Evolutionary conservation across 1,139 yeast species (phyloP).

Genomic region (Citeromyces hawaiiensis): DNA sequence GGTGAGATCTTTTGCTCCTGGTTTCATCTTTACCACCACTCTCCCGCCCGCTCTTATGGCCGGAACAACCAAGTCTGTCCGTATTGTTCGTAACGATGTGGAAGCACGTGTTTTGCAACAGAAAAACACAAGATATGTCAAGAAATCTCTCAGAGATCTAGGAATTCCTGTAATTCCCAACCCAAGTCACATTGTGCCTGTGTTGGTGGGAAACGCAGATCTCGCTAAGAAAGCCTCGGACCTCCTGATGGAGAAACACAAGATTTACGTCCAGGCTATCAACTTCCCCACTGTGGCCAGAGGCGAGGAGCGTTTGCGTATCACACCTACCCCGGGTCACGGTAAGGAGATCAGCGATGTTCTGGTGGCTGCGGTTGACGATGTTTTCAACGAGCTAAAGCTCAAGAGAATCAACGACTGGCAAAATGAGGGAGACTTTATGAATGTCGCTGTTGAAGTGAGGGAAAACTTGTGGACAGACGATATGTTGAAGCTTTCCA

Average conservation of each 20-base stretch:
- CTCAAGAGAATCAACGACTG: constrained; percentile 72
- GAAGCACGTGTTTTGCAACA: constrained; percentile 78
- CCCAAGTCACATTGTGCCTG: constrained; percentile 95
- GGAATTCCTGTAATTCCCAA: constrained; percentile 96
- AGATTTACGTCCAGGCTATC: constrained; percentile 93
- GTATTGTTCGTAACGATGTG: constrained; percentile 70
- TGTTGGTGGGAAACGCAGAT: constrained; percentile 87
- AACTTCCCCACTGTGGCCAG: constrained; percentile 96
- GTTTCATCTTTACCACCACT: constrained; percentile 91
- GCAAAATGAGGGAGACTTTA: constrained; percentile 69
- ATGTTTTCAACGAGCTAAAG: constrained; percentile 62
- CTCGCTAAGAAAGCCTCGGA: constrained; percentile 89
- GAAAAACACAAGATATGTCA: constrained; percentile 73
- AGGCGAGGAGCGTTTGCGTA: constrained; percentile 90
- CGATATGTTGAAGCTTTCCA: constrained; percentile 51
- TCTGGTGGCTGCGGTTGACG: constrained; percentile 66
- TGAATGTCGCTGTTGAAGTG: constrained; percentile 55
- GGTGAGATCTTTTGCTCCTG: constrained; percentile 94
- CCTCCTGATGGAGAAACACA: constrained; percentile 67
- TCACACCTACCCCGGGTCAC: constrained; percentile 98
- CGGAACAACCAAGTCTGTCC: constrained; percentile 79
- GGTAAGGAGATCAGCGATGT: constrained; percentile 61
- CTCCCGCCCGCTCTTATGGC: constrained; percentile 98
- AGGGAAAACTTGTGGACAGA: constrained; percentile 67
- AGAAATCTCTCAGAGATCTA: constrained; percentile 47